Conservation (phyloP, 768 basidiomycete genomes). For the Tephrocybe sp. region DNA sequence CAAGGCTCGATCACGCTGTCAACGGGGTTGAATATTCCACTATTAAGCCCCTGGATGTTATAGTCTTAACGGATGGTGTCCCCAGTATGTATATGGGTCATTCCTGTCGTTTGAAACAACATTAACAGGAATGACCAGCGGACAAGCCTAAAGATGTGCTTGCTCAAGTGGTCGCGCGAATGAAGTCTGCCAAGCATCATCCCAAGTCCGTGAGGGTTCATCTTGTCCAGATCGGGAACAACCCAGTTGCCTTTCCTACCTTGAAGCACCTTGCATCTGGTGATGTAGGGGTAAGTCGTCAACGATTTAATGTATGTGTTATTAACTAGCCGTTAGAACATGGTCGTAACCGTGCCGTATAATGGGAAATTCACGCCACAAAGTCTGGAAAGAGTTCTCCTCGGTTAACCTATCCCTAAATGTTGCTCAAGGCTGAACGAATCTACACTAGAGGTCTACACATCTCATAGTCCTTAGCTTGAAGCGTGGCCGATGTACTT, state of each 20-base stretch:
- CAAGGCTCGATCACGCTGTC: conserved; percentile 20
- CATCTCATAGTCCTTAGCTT: too few species aligned
- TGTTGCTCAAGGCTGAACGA: too few species aligned
- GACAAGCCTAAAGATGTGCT: conserved; percentile 21
- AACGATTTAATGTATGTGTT: too few species aligned
- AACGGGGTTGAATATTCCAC: conserved; percentile 17
- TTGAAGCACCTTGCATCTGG: conserved; percentile 25
- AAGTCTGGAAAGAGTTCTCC: conserved; percentile 29
- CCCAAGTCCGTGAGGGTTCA: conserved; percentile 33
- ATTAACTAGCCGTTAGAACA: conserved; percentile 19
- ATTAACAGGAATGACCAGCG: conserved; percentile 6
- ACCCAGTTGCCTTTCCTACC: conserved; percentile 12
- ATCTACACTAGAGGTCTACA: too few species aligned
- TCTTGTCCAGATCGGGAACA: conserved; percentile 34
- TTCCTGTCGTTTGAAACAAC: too few species aligned
- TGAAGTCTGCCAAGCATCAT: conserved; percentile 27
- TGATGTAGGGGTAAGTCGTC: conserved; percentile 27
- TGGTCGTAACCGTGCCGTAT: conserved; percentile 32
- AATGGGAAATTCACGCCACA: conserved; percentile 25
- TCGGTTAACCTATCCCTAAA: conserved; percentile 33
- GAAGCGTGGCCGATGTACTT: too few species aligned
- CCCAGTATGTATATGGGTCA: conserved; percentile 24
- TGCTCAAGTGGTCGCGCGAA: conserved; percentile 20
- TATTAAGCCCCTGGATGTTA: conserved; percentile 30
- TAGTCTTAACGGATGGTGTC: conserved; percentile 33